A percentile compares a stretch with the other conserved stretches of the same genome.
These are phyloP conservation scores for Dactylella cylindrospora DNA, from an alignment of 2,329 filamentous ascomycete genomes.

Conservation along the genomic window DNA sequence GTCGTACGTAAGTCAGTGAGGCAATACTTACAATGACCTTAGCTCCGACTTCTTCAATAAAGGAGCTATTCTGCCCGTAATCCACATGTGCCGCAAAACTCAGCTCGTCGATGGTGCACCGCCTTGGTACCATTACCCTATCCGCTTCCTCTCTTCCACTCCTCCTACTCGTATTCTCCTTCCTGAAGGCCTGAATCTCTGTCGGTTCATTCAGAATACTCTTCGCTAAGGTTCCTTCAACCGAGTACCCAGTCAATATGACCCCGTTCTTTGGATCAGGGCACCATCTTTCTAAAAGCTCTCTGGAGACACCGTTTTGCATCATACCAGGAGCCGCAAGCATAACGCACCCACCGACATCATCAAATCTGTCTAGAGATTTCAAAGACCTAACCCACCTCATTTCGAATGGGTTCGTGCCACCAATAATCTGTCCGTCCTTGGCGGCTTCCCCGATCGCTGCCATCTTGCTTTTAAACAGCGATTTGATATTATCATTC, in stretches of 20 bases:
- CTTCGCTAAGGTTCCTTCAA: constrained; percentile 98
- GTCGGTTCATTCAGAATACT: constrained; percentile 93
- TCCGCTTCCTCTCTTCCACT: constrained; percentile 66
- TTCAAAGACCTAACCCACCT: constrained; percentile 89
- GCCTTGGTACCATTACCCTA: constrained; percentile 83
- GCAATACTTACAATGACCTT: constrained; percentile 77
- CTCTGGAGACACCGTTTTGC: constrained; percentile 81
- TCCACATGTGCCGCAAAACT: constrained; percentile 97
- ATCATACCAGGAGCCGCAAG: constrained; percentile 97
- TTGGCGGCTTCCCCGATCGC: constrained; percentile 78
- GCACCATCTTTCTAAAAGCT: constrained; percentile 91
- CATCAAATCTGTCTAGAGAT: constrained; percentile 91
- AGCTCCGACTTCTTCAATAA: constrained; percentile 89
- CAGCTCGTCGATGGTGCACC: constrained; percentile 91
- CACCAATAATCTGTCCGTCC: constrained; percentile 59
- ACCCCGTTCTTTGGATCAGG: constrained; percentile 97
- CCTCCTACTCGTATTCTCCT: constrained; percentile 57
- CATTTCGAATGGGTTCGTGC: constrained; percentile 79
- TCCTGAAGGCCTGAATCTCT: constrained; percentile 92
- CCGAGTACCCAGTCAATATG: constrained; percentile 96
- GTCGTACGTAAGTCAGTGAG: neutral
- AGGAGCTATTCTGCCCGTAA: constrained; percentile 90
- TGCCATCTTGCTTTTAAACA: constrained; percentile 53
- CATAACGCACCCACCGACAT: constrained; percentile 94
- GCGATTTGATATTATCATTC: constrained; percentile 95